Conservation (phyloP, 1,284 basidiomycete species). For the Cutaneotrichosporon arboriforme region DNA sequence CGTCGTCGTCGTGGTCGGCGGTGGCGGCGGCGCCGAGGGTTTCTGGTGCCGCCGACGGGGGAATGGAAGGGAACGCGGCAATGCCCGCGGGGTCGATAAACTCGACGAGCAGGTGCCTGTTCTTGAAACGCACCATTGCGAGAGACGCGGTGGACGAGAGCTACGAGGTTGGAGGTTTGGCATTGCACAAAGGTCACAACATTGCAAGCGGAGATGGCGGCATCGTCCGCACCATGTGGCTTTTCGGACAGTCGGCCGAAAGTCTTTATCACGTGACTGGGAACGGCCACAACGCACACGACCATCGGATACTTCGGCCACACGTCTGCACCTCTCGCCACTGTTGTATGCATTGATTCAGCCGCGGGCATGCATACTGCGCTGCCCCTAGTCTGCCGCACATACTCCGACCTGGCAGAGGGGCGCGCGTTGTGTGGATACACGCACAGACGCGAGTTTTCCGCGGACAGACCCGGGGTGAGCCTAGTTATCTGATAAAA, state of each 20-base stretch:
- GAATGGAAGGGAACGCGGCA: constrained; percentile 10
- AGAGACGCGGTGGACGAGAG: no score
- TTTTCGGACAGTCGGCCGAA: not conserved
- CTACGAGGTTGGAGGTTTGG: not conserved
- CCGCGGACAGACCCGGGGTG: no score
- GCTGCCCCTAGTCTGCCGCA: no score
- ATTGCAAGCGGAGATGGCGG: not conserved
- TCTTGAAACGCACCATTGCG: constrained; percentile 46
- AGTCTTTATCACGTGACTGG: not conserved
- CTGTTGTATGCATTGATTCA: no score
- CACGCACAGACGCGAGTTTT: no score
- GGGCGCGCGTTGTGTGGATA: no score
- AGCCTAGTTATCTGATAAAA: no score
- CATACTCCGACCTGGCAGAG: no score
- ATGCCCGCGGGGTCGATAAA: constrained; percentile 33
- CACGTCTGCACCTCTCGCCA: no score
- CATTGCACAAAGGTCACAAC: not conserved
- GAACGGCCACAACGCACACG: not conserved
- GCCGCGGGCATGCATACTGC: no score
- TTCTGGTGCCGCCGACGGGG: not conserved
- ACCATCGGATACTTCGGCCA: no score
- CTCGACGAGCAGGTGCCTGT: constrained; percentile 46
- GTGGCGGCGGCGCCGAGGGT: no score
- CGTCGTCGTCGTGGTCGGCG: not conserved
- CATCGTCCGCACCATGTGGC: not conserved